Conservation (phyloP, 2,329 filamentous ascomycete species). For the Trichoderma polysporum region DNA sequence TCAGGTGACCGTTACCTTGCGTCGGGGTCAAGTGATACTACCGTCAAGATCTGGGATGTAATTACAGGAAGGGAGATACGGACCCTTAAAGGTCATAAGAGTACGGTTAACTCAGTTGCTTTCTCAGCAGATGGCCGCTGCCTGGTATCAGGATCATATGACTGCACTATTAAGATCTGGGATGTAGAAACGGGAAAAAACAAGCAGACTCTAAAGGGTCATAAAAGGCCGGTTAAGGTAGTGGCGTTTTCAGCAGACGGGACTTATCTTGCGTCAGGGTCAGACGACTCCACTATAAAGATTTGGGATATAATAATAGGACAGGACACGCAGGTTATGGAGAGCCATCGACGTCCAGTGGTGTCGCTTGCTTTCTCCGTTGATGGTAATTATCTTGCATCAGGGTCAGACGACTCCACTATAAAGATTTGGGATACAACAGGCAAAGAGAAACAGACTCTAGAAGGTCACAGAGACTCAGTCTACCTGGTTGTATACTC, state of each 20-base stretch:
- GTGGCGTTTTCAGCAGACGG: background rate
- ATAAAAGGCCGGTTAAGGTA: background rate
- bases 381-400: background rate
- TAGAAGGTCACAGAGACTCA: background rate
- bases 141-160: background rate
- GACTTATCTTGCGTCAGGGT: background rate
- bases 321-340: background rate
- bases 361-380: background rate
- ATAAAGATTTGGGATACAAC: background rate
- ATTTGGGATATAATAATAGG: background rate
- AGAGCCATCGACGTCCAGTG: background rate
- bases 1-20: background rate
- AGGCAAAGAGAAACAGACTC: background rate
- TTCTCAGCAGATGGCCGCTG: background rate
- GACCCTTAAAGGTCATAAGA: background rate
- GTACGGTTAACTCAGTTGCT: background rate
- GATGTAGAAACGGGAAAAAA: background rate
- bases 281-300: background rate
- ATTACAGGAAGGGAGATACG: background rate
- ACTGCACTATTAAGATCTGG: background rate
- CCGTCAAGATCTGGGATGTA: background rate
- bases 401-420: background rate
- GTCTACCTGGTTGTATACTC: background rate
- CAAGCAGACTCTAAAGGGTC: background rate
- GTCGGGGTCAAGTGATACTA: background rate